A percentile compares a stretch with the other conserved stretches of the same genome.
These are phyloP conservation scores for Parastagonospora nodorum DNA, from an alignment of 2,329 filamentous ascomycete genomes.

Conservation along the genomic window DNA sequence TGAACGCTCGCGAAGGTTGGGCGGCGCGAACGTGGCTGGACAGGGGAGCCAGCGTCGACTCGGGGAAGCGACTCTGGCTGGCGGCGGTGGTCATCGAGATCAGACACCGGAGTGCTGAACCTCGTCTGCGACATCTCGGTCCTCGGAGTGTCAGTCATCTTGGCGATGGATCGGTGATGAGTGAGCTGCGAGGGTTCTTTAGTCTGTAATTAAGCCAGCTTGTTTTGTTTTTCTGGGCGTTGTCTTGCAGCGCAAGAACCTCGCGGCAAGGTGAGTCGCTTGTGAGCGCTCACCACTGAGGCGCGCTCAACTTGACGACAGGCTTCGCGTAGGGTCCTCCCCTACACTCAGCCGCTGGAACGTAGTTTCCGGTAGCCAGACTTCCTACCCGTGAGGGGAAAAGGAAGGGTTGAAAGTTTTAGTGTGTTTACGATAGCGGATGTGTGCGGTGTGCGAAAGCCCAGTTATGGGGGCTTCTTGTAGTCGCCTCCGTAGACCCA, in stretches of 20 bases:
- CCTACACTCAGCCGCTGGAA: conserved; percentile 51
- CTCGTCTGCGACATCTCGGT: conserved; percentile 71
- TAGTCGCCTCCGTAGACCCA: conserved; percentile 93
- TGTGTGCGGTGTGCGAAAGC: conserved; percentile 34
- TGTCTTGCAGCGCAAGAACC: conserved; percentile 40
- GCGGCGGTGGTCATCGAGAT: conserved; percentile 86
- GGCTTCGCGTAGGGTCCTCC: conserved; percentile 53
- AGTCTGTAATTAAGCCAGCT: conserved; percentile 28
- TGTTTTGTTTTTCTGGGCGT: conserved; percentile 15
- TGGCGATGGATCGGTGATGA: conserved; percentile 39
- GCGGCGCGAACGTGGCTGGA: conserved; percentile 56
- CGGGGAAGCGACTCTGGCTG: conserved; percentile 66
- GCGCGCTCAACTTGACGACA: conserved; percentile 57
- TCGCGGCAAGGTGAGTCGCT: conserved; percentile 53
- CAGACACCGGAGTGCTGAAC: conserved; percentile 75
- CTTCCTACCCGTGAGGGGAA: conserved; percentile 30
- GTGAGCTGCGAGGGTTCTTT: conserved; percentile 17
- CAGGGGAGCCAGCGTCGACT: conserved; percentile 58
- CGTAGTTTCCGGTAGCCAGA: conserved; percentile 28
- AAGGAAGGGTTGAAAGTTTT: conserved; percentile 26
- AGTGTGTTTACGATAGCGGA: conserved; percentile 19
- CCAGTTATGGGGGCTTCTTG: conserved; percentile 96
- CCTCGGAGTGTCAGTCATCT: conserved; percentile 61
- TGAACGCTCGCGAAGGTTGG: conserved; percentile 75
- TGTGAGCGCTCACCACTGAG: conserved; percentile 59